Conservation (phyloP, 1,284 basidiomycete species). For the Moniliophthora roreri region DNA sequence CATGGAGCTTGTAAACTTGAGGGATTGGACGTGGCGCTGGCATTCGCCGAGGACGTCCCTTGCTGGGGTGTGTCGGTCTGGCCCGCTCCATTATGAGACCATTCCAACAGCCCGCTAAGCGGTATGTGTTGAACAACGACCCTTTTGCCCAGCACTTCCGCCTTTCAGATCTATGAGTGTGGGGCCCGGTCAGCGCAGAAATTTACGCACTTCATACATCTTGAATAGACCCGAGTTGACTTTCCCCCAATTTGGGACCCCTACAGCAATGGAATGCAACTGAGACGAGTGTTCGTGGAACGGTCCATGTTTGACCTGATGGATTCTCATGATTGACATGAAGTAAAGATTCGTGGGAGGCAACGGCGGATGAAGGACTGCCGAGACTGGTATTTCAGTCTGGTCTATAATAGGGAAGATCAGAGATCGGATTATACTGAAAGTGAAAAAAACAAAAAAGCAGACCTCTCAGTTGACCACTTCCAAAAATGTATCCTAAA, state of each 20-base stretch:
- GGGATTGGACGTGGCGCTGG: not conserved
- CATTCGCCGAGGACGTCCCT: not conserved
- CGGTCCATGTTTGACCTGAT: constrained; percentile 80
- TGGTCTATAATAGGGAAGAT: constrained; percentile 43
- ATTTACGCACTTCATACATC: constrained; percentile 89
- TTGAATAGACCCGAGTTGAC: constrained; percentile 89
- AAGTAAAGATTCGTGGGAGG: constrained; percentile 76
- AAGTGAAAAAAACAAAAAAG: constrained; percentile 16
- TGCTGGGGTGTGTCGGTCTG: too few relatives aligned
- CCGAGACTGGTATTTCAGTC: constrained; percentile 55
- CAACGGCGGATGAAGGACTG: constrained; percentile 52
- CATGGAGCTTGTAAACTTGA: too few relatives aligned
- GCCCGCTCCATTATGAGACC: constrained; percentile 30
- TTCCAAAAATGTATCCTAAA: constrained; percentile 90
- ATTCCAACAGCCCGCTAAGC: constrained; percentile 78
- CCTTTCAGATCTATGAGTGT: constrained; percentile 39
- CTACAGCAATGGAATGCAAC: constrained; percentile 81
- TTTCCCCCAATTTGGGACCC: constrained; percentile 87
- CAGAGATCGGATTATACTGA: not conserved
- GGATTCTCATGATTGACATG: constrained; percentile 78
- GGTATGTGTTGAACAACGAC: constrained; percentile 96
- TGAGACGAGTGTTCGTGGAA: constrained; percentile 95
- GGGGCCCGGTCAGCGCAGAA: not conserved
- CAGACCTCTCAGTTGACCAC: constrained; percentile 81
- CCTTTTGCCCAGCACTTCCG: constrained; percentile 93